phyloP scores from a whole-genome alignment of 169 alveolate species.

The Theileria luwenshuni region DNA sequence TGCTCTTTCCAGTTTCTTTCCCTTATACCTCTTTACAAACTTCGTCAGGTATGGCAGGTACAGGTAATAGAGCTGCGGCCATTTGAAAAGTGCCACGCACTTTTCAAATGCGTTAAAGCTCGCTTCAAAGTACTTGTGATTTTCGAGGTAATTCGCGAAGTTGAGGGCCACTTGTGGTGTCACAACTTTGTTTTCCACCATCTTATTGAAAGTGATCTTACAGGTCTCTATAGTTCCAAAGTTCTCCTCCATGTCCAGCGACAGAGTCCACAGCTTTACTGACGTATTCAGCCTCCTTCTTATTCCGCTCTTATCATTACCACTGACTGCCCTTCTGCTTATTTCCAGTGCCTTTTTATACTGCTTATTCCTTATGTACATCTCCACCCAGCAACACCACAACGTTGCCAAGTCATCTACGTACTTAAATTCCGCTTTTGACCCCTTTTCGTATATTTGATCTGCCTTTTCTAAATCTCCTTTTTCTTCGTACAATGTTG shows the following conservation, averaged over 20 bases:
- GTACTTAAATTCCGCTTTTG: slow-evolving; percentile 67
- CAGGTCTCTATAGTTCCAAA: slow-evolving; percentile 75
- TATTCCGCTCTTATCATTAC: slow-evolving; percentile 34
- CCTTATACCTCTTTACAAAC: slow-evolving; percentile 85
- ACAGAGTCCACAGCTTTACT: slow-evolving; percentile 66
- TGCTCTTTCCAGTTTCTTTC: slow-evolving; percentile 89
- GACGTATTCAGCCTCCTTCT: slow-evolving; percentile 40
- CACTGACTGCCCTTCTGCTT: slow-evolving; percentile 46
- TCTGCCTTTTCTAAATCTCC: slow-evolving; percentile 74
- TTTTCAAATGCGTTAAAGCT: slow-evolving; percentile 90
- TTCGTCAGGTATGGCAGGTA: slow-evolving; percentile 87
- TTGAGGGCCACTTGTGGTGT: slow-evolving; percentile 76
- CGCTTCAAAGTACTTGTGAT: slow-evolving; percentile 85
- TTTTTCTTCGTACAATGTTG: slow-evolving; percentile 73
- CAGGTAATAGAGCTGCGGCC: slow-evolving; percentile 92
- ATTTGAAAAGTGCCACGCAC: slow-evolving; percentile 85
- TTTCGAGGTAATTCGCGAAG: slow-evolving; percentile 73
- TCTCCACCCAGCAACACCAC: slow-evolving; percentile 77
- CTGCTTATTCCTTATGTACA: slow-evolving; percentile 61
- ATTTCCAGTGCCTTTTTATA: slow-evolving; percentile 56
- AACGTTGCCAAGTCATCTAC: slow-evolving; percentile 82
- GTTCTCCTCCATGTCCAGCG: slow-evolving; percentile 74
- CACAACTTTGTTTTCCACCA: slow-evolving; percentile 74
- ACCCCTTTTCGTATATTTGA: slow-evolving; percentile 70
- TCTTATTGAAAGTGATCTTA: slow-evolving; percentile 70